Base-by-base conservation (phyloP, 306 rosid genomes). In the Cicer chorassanicum region DNA sequence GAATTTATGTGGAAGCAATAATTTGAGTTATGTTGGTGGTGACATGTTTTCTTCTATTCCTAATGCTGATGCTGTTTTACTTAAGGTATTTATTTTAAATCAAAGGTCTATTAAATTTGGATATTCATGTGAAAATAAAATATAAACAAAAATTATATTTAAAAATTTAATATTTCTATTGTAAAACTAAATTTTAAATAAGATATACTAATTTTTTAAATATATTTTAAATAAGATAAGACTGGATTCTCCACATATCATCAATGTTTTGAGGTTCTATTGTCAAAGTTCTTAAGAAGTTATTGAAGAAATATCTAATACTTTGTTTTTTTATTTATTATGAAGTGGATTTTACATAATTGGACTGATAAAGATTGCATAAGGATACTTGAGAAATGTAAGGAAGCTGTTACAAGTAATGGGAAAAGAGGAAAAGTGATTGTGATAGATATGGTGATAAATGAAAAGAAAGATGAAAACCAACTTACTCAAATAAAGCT, bases 401-500 rank as follows among this genome's bases (percentile, higher is more conserved):
- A 74, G 50, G 84, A 80, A 61, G 79, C 85, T 3, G 48, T 86
- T 71, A 55, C 83, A 61, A 67, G 38, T 54, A 53, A 65, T 6
- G 74, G 55, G 2, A 54, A 74, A 5, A 54, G 7, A 6, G 85
- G 88, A 24, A 88, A 85, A 72, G 84, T 83, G 8, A 65, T 85
- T 9, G 36, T 83, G 62, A 76, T 88, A 68, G 89, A 88, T 12
- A n/a, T 65, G 3, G 87, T 87, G 71, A 76, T 87, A 6, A 71
- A 81, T 2, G 65, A 74, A 10, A 60, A 74, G 4, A 3, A 59
- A 42, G 80, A 85, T 1, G 82, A 70, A 7, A 24, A 67, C 1
- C 63, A 77, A 45, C 13, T 81, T 6, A 77, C 73, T 1, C 59
- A 34, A 54, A 40, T 74, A 5, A 88, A 85, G 51, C 78, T 85